Evolutionary conservation across 805 yeast genomes (phyloP), one percentile per base, ranked within the genome.

Genomic region (Kluyveromyces wickerhamii): DNA sequence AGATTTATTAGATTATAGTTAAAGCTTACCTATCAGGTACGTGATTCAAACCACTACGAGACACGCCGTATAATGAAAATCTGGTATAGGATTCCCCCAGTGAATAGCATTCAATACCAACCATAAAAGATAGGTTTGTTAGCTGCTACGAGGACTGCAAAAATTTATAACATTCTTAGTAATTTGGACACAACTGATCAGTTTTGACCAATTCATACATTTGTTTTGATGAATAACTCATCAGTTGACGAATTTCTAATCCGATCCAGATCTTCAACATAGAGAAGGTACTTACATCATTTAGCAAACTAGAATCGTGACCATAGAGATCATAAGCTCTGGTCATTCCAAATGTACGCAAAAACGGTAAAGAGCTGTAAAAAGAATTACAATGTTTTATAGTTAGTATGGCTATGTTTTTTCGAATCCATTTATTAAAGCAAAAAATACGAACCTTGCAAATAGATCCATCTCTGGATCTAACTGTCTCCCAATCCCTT

Each of bases 211-310:
- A 60, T 32, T 61, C 59, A 51, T 72, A 54, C 45, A 72, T 65
- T 61, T 80, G 95, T 52, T 79, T 83, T 8, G 86, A 72, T 2
- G 95, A 80, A 14, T 94, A 84, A 44, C 69, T 77, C 56, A 89
- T 77, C 49, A 88, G 77, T 55, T 83, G 92, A 51, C 96, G 72
- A 4, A 84, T 81, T 60, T 89, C 97, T 24, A 89, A 63, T 0
- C 94, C 88, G 34, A 85, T 50, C 96, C 96, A 89, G 9, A 89
- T 86, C 54, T 84, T 83, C 38, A 84, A 61, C 95, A 89, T 84
- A 15, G 83, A 77, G 19, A 83, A 42, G n/a, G 77, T 69, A 43
- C 78, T 77, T 27, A 70, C 71, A 53, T 70, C 69, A 43, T 65
- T 62, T 35, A 76, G 55, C 14, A 79, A 62, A 40, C 74, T 67